A percentile compares a stretch with the other conserved stretches of the same genome.
Conservation (phyloP, 805 yeast species). For the Wickerhamiella bombiphila region DNA sequence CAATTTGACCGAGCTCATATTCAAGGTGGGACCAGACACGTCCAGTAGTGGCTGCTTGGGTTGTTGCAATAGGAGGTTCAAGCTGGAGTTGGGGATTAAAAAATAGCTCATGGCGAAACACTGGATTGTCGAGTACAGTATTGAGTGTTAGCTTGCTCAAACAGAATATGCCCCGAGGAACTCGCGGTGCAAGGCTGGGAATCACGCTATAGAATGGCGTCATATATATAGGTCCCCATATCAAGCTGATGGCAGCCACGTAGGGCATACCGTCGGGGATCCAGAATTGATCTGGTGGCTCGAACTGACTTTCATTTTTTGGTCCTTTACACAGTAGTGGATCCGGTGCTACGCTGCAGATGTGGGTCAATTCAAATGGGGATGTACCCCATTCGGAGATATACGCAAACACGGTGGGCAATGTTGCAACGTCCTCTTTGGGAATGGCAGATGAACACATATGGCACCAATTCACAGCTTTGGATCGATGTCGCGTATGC, state of each 20-base stretch:
- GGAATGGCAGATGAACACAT: not conserved
- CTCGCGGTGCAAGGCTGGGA: not conserved
- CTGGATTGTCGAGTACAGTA: conserved; percentile 83
- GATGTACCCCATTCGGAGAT: not conserved
- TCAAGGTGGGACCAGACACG: conserved; percentile 72
- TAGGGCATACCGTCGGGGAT: conserved; percentile 13
- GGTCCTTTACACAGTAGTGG: too few relatives aligned
- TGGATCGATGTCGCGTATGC: too few relatives aligned
- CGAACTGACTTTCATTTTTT: too few relatives aligned
- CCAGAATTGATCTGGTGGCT: conserved; percentile 4
- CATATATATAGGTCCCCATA: conserved; percentile 4
- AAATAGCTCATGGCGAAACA: conserved; percentile 78
- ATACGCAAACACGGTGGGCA: not conserved
- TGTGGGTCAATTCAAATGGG: not conserved
- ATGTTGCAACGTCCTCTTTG: not conserved
- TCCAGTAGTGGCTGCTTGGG: not conserved
- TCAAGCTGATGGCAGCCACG: not conserved
- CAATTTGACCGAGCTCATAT: conserved; percentile 76
- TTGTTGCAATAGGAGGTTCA: conserved; percentile 3
- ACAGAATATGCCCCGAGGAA: conserved; percentile 65
- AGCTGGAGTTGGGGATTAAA: conserved; percentile 78
- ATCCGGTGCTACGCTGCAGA: too few relatives aligned
- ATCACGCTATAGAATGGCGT: conserved; percentile 14
- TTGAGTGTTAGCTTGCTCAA: conserved; percentile 75
- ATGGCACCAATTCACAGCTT: not conserved